Evolutionary conservation across 75 land plant species (phyloP).

Genomic region (Isoetes taiwanensis): DNA sequence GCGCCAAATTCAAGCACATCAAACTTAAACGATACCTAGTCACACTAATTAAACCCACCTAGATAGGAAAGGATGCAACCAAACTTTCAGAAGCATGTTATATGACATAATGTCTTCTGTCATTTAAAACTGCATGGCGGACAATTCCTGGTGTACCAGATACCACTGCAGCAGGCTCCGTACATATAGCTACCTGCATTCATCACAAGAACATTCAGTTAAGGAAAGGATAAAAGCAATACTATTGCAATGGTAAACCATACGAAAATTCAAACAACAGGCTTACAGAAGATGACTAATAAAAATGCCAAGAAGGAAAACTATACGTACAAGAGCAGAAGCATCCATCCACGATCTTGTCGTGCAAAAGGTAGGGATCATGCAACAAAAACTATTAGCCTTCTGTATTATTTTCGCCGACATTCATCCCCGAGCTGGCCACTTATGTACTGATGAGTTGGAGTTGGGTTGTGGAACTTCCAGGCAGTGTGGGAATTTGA

Average conservation of each 20-base stretch:
- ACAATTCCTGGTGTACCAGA: conserved; percentile 77
- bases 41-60: no score
- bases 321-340: conserved; percentile 59
- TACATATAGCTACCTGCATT: conserved; percentile 60
- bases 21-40: no score
- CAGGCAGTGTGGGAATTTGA: no score
- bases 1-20: no score
- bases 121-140: conserved; percentile 79
- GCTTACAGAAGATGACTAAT: background rate
- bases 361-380: conserved; percentile 86
- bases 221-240: no score
- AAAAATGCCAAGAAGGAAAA: background rate
- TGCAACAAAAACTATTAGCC: conserved; percentile 86
- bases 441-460: conserved; percentile 70
- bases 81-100: no score
- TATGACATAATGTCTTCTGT: conserved; percentile 83
- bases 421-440: conserved; percentile 72
- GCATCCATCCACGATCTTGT: conserved; percentile 88
- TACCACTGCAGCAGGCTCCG: conserved; percentile 48
- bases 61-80: no score
- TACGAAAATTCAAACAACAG: no score
- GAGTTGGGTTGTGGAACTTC: no score
- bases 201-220: background rate
- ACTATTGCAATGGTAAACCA: no score
- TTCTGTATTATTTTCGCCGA: conserved; percentile 59